phyloP scores from a whole-genome alignment of 192 early-diverging fungal species.

The Chytriomyces sp. region DNA sequence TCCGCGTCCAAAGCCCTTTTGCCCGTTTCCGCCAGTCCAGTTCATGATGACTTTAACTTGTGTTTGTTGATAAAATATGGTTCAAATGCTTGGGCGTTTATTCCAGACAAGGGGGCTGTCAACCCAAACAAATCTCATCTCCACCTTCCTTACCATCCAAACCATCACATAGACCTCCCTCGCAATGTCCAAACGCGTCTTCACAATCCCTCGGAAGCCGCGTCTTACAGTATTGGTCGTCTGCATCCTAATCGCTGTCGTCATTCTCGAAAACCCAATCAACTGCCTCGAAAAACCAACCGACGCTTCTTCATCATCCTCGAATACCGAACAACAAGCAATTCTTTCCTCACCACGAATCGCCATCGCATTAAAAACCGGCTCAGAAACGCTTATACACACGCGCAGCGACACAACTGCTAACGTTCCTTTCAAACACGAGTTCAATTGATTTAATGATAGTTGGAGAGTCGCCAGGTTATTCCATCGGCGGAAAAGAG shows the following conservation, averaged over 20 bases:
- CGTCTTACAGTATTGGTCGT: too few species aligned
- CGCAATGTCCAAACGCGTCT: too few species aligned
- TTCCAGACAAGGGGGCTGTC: too few species aligned
- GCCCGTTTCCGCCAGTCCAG: not conserved
- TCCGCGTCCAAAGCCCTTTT: not conserved
- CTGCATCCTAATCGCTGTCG: too few species aligned
- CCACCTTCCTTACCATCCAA: too few species aligned
- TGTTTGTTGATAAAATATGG: too few species aligned
- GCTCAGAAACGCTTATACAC: conserved; percentile 52
- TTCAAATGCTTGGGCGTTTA: too few species aligned
- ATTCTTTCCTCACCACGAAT: conserved; percentile 2
- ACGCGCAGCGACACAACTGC: conserved; percentile 53
- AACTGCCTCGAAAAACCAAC: too few species aligned
- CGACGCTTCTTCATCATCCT: not conserved
- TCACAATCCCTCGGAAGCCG: too few species aligned
- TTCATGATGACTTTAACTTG: not conserved
- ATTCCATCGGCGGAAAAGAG: conserved; percentile 42
- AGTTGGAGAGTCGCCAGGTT: conserved; percentile 53
- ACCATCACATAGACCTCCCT: too few species aligned
- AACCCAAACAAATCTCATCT: too few species aligned
- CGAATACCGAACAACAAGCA: not conserved
- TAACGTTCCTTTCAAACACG: conserved; percentile 52
- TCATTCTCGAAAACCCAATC: not conserved
- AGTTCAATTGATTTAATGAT: conserved; percentile 54
- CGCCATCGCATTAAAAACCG: conserved; percentile 62